These are phyloP conservation scores for Digitaria exilis DNA, from an alignment of 202 grass and related monocot genomes.

Conservation along the genomic window DNA sequence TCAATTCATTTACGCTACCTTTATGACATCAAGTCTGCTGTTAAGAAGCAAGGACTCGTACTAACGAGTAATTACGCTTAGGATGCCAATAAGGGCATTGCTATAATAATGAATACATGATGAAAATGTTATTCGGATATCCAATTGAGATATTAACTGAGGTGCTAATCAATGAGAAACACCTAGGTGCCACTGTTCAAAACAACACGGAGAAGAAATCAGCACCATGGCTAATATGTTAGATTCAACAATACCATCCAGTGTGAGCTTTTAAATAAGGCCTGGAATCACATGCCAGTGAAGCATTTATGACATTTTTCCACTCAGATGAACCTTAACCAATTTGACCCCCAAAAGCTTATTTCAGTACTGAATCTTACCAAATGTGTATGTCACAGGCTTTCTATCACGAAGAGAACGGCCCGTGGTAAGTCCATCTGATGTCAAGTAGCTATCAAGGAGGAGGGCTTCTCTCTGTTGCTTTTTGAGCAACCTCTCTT, in stretches of 20 bases:
- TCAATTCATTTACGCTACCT: background rate
- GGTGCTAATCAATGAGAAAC: no score
- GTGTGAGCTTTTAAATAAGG: no score
- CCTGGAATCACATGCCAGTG: no score
- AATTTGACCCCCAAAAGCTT: conserved; percentile 3
- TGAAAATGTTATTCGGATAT: background rate
- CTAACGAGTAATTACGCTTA: background rate
- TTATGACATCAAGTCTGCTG: conserved; percentile 1
- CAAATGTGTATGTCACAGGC: conserved; percentile 95
- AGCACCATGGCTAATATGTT: no score
- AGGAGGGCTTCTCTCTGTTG: conserved; percentile 99
- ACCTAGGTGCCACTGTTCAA: no score
- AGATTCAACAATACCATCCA: no score
- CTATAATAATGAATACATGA: background rate
- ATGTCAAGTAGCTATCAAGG: conserved; percentile 80
- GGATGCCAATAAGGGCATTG: background rate
- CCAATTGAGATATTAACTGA: no score
- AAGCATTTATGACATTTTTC: no score
- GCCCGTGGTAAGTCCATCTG: conserved; percentile 74
- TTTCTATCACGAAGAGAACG: conserved; percentile 94
- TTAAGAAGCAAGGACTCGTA: background rate
- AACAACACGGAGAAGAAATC: no score
- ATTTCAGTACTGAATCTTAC: conserved; percentile 49
- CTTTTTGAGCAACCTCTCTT: conserved; percentile 93
- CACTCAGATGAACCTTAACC: no score